A percentile compares a stretch with the other conserved stretches of the same genome.
Evolutionary conservation across 306 rosid genomes (phyloP).

Genomic region (Mimosa bimucronata): DNA sequence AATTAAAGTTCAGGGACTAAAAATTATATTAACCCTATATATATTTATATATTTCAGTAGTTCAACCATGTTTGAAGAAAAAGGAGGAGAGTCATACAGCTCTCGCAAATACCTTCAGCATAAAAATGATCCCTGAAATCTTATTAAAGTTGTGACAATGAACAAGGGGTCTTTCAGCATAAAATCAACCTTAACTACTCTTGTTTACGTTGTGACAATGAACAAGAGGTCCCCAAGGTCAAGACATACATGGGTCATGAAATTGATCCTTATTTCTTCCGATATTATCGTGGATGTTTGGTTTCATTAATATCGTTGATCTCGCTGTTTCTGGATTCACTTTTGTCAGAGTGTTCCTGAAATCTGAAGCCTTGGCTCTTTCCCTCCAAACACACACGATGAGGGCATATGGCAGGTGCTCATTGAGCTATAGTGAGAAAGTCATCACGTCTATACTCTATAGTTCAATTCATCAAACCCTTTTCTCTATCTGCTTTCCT

Average conservation of each 20-base stretch:
- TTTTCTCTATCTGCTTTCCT: conserved; percentile 37
- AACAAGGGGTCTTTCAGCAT: no score
- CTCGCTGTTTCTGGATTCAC: conserved; percentile 40
- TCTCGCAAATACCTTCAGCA: no score
- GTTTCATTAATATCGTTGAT: conserved; percentile 12
- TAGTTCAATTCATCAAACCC: conserved; percentile 43
- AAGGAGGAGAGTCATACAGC: no score
- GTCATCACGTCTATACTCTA: conserved; percentile 32
- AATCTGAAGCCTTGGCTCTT: conserved; percentile 28
- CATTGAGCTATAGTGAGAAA: conserved; percentile 23
- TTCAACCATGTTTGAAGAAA: no score
- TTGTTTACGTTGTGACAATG: neutral
- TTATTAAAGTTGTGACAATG: no score
- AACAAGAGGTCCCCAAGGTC: neutral
- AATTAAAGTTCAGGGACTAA: no score
- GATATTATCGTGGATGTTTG: conserved; percentile 33
- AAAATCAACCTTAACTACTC: no score
- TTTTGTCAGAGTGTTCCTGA: conserved; percentile 46
- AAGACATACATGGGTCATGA: neutral
- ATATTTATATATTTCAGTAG: no score
- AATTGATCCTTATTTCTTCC: conserved; percentile 50
- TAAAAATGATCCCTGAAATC: no score
- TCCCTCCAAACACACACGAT: conserved; percentile 29
- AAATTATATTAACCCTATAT: no score
- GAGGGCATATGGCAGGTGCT: conserved; percentile 33